These are phyloP conservation scores for Leptographium galeiforme DNA, from an alignment of 2,329 filamentous ascomycete genomes.

Conservation along the genomic window DNA sequence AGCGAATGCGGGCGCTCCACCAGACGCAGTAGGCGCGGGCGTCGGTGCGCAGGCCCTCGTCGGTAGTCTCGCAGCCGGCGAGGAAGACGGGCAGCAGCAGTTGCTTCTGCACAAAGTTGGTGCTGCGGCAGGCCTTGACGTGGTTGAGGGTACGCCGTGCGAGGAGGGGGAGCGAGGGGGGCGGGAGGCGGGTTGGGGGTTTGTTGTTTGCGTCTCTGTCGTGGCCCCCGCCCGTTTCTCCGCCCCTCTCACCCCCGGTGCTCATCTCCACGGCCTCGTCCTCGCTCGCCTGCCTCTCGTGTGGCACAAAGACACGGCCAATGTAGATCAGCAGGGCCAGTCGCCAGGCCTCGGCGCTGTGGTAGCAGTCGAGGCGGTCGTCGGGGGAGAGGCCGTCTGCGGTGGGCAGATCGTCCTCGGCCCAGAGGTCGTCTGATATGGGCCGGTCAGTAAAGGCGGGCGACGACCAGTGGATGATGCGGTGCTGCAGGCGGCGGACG, in stretches of 20 bases:
- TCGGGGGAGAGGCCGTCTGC: background rate
- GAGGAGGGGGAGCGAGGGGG: conserved; percentile 13
- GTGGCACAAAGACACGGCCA: conserved; percentile 16
- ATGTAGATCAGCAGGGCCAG: conserved; percentile 20
- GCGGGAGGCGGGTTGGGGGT: background rate
- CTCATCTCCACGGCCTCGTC: no score
- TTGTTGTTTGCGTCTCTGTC: background rate
- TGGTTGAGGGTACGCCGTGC: conserved; percentile 18
- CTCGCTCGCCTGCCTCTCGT: background rate
- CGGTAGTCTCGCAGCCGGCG: conserved; percentile 18
- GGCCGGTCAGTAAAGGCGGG: conserved; percentile 3
- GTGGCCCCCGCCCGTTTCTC: background rate
- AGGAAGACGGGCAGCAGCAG: conserved; percentile 23
- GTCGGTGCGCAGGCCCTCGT: conserved; percentile 13
- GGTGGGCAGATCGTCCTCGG: background rate
- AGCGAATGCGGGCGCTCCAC: conserved; percentile 19
- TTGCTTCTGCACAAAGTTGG: conserved; percentile 21
- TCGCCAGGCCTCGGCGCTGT: conserved; percentile 22
- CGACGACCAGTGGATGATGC: conserved; percentile 11
- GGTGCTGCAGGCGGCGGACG: conserved; percentile 12
- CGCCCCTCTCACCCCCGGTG: background rate
- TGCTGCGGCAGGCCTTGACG: conserved; percentile 16
- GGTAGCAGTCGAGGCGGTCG: conserved; percentile 14
- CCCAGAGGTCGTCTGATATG: background rate
- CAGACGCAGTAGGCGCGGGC: conserved; percentile 17